phyloP scores from a whole-genome alignment of 352 stramenopile species.

The Phytophthora citrophthora region DNA sequence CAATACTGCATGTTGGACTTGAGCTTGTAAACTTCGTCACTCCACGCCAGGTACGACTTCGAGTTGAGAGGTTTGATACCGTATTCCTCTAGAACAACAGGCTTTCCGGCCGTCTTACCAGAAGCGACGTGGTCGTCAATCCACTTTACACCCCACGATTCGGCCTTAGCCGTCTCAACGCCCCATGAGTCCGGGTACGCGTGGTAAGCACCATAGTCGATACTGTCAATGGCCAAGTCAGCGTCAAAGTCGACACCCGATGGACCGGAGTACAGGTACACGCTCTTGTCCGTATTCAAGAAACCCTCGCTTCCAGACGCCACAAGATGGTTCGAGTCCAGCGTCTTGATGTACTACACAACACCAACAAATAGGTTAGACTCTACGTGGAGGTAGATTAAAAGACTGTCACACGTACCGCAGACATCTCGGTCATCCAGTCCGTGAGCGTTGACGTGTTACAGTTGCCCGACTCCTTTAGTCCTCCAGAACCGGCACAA shows the following conservation, averaged over 20 bases:
- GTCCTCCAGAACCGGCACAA: constrained; percentile 32
- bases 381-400: background rate
- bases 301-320: constrained; percentile 39
- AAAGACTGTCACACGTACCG: background rate
- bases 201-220: constrained; percentile 45
- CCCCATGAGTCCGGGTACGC: constrained; percentile 43
- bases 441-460: constrained; percentile 29
- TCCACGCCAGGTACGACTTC: constrained; percentile 36
- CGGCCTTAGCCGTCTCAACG: constrained; percentile 23
- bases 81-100: constrained; percentile 41
- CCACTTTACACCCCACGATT: no score
- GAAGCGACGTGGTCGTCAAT: constrained; percentile 36
- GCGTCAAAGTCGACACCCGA: constrained; percentile 44
- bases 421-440: constrained; percentile 46
- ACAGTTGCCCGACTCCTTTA: constrained; percentile 32
- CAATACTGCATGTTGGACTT: constrained; percentile 51
- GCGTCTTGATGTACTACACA: constrained; percentile 38
- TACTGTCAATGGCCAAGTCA: constrained; percentile 31
- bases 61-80: constrained; percentile 35
- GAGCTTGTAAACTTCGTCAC: constrained; percentile 25
- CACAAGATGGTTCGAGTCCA: constrained; percentile 43
- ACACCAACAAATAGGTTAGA: background rate
- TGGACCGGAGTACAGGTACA: constrained; percentile 43
- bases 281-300: constrained; percentile 45
- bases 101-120: constrained; percentile 29